phyloP scores from a whole-genome alignment of 148 eudicot genomes.

The Vaccinium vitisidaea region DNA sequence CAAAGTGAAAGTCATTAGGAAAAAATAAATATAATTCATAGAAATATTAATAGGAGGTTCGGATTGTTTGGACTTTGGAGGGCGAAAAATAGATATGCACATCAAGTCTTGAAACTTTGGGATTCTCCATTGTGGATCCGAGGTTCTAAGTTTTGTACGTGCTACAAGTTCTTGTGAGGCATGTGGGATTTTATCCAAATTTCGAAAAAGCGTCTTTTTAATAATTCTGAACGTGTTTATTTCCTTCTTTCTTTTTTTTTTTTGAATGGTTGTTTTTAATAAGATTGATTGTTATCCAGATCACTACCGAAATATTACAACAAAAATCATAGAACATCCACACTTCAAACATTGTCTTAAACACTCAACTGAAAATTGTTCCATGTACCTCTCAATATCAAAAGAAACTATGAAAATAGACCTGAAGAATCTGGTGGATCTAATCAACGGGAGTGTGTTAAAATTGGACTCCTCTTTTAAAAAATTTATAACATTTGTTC shows the following conservation, averaged over 20 bases:
- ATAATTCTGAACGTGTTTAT: background rate
- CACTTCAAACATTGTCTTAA: too few relatives aligned
- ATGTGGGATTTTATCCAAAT: background rate
- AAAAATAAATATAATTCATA: too few relatives aligned
- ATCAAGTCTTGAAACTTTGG: background rate
- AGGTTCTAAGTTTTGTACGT: too few relatives aligned
- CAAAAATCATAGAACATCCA: background rate
- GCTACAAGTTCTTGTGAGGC: background rate
- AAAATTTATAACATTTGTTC: background rate
- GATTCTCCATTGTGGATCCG: background rate
- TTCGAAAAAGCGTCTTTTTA: background rate
- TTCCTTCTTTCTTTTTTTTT: too few relatives aligned
- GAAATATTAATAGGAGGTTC: background rate
- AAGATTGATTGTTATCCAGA: background rate
- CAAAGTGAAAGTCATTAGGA: too few relatives aligned
- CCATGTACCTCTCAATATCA: background rate
- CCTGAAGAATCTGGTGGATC: background rate
- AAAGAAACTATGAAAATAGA: background rate
- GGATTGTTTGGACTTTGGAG: background rate
- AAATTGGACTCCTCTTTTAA: background rate
- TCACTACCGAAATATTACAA: background rate
- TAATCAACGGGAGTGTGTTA: background rate
- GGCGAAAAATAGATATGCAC: background rate
- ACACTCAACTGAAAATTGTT: too few relatives aligned
- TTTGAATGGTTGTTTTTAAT: background rate